Evolutionary conservation across 2,329 filamentous ascomycete genomes (phyloP).

Genomic region (Uncinocarpus reesii): DNA sequence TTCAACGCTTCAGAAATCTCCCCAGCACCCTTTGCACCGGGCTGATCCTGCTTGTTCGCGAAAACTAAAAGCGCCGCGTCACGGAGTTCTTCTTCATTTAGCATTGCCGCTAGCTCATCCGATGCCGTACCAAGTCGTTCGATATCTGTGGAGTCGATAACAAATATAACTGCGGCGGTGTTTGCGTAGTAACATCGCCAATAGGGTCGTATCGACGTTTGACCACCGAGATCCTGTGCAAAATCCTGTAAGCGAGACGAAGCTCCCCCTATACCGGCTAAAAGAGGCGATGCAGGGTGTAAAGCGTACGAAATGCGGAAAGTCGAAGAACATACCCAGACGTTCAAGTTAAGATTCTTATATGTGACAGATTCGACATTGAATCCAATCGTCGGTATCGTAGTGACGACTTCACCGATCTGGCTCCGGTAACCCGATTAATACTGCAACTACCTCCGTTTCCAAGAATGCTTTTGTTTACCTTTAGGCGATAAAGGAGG

Average conservation of each 20-base stretch:
- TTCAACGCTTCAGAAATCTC: constrained; percentile 92
- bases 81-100: constrained; percentile 92
- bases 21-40: constrained; percentile 87
- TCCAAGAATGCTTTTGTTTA: constrained; percentile 29
- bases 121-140: constrained; percentile 85
- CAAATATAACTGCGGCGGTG: constrained; percentile 95
- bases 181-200: constrained; percentile 99
- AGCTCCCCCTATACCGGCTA: neutral
- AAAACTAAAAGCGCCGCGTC: constrained; percentile 90
- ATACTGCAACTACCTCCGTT: no score
- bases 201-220: constrained; percentile 97
- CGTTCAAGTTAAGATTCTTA: constrained; percentile 96
- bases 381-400: constrained; percentile 97
- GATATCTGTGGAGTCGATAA: constrained; percentile 96
- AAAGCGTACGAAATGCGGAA: neutral
- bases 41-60: constrained; percentile 98
- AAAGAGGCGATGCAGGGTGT: neutral
- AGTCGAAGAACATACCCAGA: constrained; percentile 88
- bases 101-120: constrained; percentile 87
- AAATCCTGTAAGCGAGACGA: neutral
- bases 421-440: no score
- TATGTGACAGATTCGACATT: constrained; percentile 98
- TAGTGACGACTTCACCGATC: constrained; percentile 98
- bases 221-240: constrained; percentile 76
- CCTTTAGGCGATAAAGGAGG: constrained; percentile 89